phyloP scores from a whole-genome alignment of 2,329 filamentous ascomycete species.

The Ascochyta pisi region DNA sequence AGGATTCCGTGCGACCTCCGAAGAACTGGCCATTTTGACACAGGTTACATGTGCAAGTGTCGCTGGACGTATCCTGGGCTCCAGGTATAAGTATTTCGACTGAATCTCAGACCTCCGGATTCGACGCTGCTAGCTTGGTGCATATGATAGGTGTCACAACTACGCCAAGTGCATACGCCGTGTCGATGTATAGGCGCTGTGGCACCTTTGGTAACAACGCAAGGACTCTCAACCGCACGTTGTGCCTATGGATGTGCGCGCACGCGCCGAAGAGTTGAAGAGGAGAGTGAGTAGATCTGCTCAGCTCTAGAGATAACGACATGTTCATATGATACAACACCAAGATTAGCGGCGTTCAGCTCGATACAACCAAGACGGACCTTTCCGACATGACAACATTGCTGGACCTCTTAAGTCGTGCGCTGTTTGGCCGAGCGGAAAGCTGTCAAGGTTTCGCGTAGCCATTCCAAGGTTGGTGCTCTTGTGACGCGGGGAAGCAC shows the following conservation, averaged over 20 bases:
- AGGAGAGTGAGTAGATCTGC: slow-evolving; percentile 1
- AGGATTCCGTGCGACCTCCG: neutral
- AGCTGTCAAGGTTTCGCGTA: slow-evolving; percentile 24
- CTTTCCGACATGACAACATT: slow-evolving; percentile 13
- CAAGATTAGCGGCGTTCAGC: slow-evolving; percentile 24
- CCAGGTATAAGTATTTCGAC: neutral
- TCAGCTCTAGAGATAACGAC: slow-evolving; percentile 13
- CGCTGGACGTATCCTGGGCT: neutral
- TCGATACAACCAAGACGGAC: slow-evolving; percentile 22
- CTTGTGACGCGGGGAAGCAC: slow-evolving; percentile 31
- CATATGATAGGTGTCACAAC: slow-evolving; percentile 21
- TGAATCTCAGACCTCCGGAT: neutral
- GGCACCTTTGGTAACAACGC: neutral
- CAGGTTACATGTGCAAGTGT: neutral
- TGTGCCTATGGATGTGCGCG: slow-evolving; percentile 13
- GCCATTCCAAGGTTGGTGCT: slow-evolving; percentile 18
- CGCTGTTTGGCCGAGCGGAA: slow-evolving; percentile 19
- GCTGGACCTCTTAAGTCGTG: slow-evolving; percentile 18
- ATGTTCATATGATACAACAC: slow-evolving; percentile 25
- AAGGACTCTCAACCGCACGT: neutral
- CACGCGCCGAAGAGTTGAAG: neutral
- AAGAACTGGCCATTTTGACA: slow-evolving; percentile 3
- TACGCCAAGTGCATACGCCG: neutral
- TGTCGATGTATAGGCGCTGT: slow-evolving; percentile 1
- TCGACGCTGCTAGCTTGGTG: slow-evolving; percentile 22